Conservation (phyloP, 2,329 filamentous ascomycete genomes). For the Neonectria coccinea region DNA sequence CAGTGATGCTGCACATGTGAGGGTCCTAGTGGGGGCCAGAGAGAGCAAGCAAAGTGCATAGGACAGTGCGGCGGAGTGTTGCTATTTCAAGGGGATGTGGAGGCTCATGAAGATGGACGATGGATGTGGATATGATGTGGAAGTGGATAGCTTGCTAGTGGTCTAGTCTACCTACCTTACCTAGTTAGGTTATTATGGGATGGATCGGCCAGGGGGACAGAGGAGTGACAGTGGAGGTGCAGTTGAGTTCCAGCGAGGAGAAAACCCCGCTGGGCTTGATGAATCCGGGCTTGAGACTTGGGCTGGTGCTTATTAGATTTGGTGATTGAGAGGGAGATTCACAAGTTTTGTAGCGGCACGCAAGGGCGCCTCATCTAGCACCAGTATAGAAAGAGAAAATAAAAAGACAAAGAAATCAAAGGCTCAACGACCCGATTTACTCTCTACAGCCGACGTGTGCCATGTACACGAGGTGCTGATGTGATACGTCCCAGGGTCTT, state of each 20-base stretch:
- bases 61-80: slow-evolving; percentile 21
- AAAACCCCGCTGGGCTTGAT: slow-evolving; percentile 1
- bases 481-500: slow-evolving; percentile 8
- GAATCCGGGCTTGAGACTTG: background rate
- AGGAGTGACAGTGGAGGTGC: slow-evolving; percentile 6
- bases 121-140: slow-evolving; percentile 6
- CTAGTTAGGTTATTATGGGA: slow-evolving; percentile 3
- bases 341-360: too few relatives aligned
- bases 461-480: slow-evolving; percentile 32
- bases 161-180: too few relatives aligned
- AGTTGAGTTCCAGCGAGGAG: slow-evolving; percentile 1
- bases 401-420: slow-evolving; percentile 14
- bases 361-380: too few relatives aligned
- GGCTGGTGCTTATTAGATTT: background rate
- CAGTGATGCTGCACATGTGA: slow-evolving; percentile 9
- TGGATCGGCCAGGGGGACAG: slow-evolving; percentile 10
- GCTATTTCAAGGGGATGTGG: slow-evolving; percentile 28
- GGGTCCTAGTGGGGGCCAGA: slow-evolving; percentile 9
- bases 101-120: slow-evolving; percentile 5
- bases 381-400: background rate
- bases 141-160: slow-evolving; percentile 1
- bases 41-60: slow-evolving; percentile 6
- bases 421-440: slow-evolving; percentile 18
- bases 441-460: slow-evolving; percentile 28
- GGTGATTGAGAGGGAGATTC: background rate